A percentile compares a stretch with the other conserved stretches of the same genome.
phyloP scores from a whole-genome alignment of 2,329 filamentous ascomycete species.

The Trichothecium sympodiale region DNA sequence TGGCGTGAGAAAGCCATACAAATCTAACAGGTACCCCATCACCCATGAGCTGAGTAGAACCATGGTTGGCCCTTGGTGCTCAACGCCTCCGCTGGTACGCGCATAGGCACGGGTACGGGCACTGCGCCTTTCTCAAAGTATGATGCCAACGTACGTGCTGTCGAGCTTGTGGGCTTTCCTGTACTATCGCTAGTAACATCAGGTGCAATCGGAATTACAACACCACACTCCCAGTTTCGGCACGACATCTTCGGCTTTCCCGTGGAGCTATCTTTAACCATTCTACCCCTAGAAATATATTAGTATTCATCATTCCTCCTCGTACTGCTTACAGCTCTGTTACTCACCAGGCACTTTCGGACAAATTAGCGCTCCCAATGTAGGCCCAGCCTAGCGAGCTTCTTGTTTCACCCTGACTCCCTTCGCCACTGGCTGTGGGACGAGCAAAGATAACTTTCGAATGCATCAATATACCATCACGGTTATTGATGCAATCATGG shows the following conservation, averaged over 20 bases:
- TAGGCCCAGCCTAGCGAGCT: conserved; percentile 58
- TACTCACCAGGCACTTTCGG: conserved; percentile 80
- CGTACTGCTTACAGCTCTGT: not conserved
- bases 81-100: no score
- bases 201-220: conserved; percentile 70
- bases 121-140: no score
- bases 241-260: conserved; percentile 66
- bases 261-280: conserved; percentile 58
- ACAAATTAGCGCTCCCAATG: conserved; percentile 82
- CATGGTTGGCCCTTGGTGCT: no score
- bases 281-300: conserved; percentile 51
- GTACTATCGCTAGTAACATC: no score
- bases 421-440: conserved; percentile 3
- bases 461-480: conserved; percentile 71
- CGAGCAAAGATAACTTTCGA: conserved; percentile 62
- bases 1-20: no score
- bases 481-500: conserved; percentile 62
- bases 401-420: conserved; percentile 2
- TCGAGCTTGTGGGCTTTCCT: no score
- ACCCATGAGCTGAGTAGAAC: no score
- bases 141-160: no score
- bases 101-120: no score
- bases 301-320: not conserved
- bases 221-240: conserved; percentile 93
- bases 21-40: no score